These are phyloP conservation scores for Penicillium angulare DNA, from an alignment of 495 filamentous ascomycete species.

Conservation along the genomic window DNA sequence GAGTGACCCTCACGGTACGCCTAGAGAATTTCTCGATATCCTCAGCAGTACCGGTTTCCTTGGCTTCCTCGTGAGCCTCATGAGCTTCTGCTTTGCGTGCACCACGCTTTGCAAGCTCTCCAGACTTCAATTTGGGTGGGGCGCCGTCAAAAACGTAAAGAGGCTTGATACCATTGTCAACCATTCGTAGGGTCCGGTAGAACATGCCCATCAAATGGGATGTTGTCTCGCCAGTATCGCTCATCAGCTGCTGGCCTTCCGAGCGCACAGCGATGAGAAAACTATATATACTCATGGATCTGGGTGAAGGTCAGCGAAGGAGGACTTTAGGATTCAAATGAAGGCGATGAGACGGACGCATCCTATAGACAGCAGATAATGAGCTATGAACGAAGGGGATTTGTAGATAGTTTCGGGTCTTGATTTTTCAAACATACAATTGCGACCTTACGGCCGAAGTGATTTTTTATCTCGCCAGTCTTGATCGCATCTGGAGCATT, in stretches of 20 bases:
- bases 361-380: conserved; percentile 52
- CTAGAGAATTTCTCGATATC: conserved; percentile 98
- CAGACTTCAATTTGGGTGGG: conserved; percentile 94
- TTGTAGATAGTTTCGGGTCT: not conserved
- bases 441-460: conserved; percentile 95
- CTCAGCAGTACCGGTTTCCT: conserved; percentile 94
- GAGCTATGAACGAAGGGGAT: conserved; percentile 8
- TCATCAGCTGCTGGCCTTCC: conserved; percentile 92
- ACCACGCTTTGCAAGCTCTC: conserved; percentile 90
- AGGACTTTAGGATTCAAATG: not conserved
- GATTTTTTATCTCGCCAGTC: conserved; percentile 94
- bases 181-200: conserved; percentile 95
- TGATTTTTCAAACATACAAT: conserved; percentile 62
- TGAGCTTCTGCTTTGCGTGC: conserved; percentile 86
- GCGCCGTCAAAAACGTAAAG: conserved; percentile 97
- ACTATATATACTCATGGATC: conserved; percentile 98
- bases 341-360: conserved; percentile 61
- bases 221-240: conserved; percentile 89
- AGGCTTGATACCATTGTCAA: conserved; percentile 98
- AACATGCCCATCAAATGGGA: conserved; percentile 99
- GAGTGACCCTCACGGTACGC: conserved; percentile 89
- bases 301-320: conserved; percentile 37
- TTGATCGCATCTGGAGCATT: conserved; percentile 93
- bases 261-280: conserved; percentile 97
- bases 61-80: conserved; percentile 88